Percentiles rank a stretch among this genome's conserved stretches.
phyloP scores from a whole-genome alignment of 768 basidiomycete genomes.

The Mycena belliarum region DNA sequence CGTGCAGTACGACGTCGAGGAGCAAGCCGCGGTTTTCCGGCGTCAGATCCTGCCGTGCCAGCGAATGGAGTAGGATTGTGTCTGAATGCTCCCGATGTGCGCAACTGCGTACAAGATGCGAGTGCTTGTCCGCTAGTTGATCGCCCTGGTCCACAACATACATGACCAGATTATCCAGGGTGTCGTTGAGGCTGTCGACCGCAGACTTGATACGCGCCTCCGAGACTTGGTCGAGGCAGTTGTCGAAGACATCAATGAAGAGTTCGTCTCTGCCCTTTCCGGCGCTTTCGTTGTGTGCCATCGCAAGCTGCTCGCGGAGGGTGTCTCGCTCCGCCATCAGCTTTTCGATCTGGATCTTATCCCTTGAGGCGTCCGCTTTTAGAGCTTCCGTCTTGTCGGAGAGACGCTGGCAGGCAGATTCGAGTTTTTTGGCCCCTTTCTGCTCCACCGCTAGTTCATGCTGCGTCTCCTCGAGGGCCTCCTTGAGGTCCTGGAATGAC shows the following conservation, averaged over 20 bases:
- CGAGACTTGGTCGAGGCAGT: conserved; percentile 20
- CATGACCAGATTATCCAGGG: conserved; percentile 12
- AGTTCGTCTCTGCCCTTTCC: neutral
- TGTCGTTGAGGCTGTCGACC: conserved; percentile 19
- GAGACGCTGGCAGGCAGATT: neutral
- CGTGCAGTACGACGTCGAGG: neutral
- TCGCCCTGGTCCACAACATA: conserved; percentile 7
- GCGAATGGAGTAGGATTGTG: neutral
- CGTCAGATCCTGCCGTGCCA: neutral
- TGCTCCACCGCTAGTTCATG: neutral
- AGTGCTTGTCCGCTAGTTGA: neutral
- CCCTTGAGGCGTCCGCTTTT: neutral
- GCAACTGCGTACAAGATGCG: neutral
- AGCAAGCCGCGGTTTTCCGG: conserved; percentile 1
- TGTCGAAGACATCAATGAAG: conserved; percentile 12
- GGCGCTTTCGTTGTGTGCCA: neutral
- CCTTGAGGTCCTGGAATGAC: neutral
- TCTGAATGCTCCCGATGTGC: neutral
- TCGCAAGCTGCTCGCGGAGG: neutral
- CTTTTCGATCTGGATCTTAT: neutral
- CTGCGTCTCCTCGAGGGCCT: neutral
- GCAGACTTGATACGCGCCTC: conserved; percentile 10
- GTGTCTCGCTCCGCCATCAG: neutral
- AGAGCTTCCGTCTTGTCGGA: neutral
- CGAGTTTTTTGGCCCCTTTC: neutral